Percentiles rank a stretch among this genome's conserved stretches.
phyloP scores from a whole-genome alignment of 1,139 yeast species.

The Chernovozyma aurita region DNA sequence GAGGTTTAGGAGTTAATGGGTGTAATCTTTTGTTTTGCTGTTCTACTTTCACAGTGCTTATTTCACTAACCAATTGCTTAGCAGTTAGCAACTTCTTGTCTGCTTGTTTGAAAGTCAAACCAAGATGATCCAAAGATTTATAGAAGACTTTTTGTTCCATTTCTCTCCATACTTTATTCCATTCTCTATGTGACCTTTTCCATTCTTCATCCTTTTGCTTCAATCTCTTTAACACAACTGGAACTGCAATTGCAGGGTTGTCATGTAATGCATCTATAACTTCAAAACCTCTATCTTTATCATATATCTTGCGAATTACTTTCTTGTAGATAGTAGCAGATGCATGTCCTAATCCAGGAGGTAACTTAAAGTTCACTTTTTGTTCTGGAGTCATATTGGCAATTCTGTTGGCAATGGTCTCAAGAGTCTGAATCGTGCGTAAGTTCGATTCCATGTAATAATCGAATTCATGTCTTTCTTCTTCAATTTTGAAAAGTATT shows the following conservation, averaged over 20 bases:
- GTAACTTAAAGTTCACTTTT: slow-evolving; percentile 77
- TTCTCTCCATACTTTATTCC: slow-evolving; percentile 99
- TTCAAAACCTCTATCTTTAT: slow-evolving; percentile 91
- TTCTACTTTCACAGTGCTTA: slow-evolving; percentile 87
- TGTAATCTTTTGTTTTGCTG: slow-evolving; percentile 73
- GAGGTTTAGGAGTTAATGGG: slow-evolving; percentile 83
- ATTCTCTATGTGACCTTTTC: slow-evolving; percentile 96
- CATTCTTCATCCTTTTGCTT: slow-evolving; percentile 98
- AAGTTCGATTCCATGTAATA: slow-evolving; percentile 92
- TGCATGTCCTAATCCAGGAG: slow-evolving; percentile 90
- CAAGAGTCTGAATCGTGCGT: slow-evolving; percentile 91
- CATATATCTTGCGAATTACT: slow-evolving; percentile 87
- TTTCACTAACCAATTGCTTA: slow-evolving; percentile 85
- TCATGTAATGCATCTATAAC: slow-evolving; percentile 95
- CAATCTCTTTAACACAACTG: slow-evolving; percentile 83
- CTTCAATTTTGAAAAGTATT: slow-evolving; percentile 89
- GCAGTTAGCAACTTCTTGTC: slow-evolving; percentile 90
- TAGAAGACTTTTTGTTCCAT: slow-evolving; percentile 92
- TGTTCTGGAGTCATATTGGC: slow-evolving; percentile 92
- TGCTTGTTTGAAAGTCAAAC: slow-evolving; percentile 92
- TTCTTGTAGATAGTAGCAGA: slow-evolving; percentile 89
- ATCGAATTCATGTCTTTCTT: slow-evolving; percentile 96
- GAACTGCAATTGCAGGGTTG: slow-evolving; percentile 92
- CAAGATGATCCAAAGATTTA: slow-evolving; percentile 91
- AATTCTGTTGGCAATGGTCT: slow-evolving; percentile 90